phyloP scores from a whole-genome alignment of 768 basidiomycete genomes.

The Rhodotorula sphaerocarpa region DNA sequence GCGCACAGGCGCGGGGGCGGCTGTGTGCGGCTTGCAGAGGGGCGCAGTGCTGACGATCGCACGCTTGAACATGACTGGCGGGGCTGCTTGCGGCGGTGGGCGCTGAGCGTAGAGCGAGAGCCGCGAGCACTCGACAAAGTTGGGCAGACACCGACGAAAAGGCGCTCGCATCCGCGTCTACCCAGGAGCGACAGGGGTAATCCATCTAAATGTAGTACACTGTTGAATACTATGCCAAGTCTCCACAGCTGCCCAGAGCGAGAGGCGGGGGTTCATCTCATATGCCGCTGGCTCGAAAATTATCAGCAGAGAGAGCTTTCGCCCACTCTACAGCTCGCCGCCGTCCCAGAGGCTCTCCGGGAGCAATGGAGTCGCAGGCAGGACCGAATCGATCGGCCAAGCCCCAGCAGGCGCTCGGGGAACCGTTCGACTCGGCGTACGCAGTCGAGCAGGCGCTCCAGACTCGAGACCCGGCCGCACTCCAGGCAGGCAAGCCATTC shows the following conservation, averaged over 20 bases:
- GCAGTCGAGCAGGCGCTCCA: conserved; percentile 18
- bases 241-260: too few species aligned
- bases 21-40: not conserved
- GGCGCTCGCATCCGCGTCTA: not conserved
- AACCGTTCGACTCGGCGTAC: conserved; percentile 15
- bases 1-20: not conserved
- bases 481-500: conserved; percentile 6
- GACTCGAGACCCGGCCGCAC: conserved; percentile 5
- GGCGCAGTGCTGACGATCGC: not conserved
- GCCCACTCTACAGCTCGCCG: too few species aligned
- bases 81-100: not conserved
- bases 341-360: too few species aligned
- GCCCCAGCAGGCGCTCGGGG: not conserved
- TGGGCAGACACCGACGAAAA: too few species aligned
- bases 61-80: not conserved
- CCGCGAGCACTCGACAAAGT: too few species aligned
- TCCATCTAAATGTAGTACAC: too few species aligned
- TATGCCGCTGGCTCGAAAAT: too few species aligned
- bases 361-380: conserved; percentile 7
- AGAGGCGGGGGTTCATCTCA: too few species aligned
- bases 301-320: too few species aligned
- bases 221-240: too few species aligned
- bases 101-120: not conserved
- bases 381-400: not conserved
- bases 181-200: too few species aligned